Percentiles rank a stretch among this genome's conserved stretches.
These are phyloP conservation scores for Hawksworthiomyces lignivorus DNA, from an alignment of 2,329 filamentous ascomycete genomes.

Conservation along the genomic window DNA sequence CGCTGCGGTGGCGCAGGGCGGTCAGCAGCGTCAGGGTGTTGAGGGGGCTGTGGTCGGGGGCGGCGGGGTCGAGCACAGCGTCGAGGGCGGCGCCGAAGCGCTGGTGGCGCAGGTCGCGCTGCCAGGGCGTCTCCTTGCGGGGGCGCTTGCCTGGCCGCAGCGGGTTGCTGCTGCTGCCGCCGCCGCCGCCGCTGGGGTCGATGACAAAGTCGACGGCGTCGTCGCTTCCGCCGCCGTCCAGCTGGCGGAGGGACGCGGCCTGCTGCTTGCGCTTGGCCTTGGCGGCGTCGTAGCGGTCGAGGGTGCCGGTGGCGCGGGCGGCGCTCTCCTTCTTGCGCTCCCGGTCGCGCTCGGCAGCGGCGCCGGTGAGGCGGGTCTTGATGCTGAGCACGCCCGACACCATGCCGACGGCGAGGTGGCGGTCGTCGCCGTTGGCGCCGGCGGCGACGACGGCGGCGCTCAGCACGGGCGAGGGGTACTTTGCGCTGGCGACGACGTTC, in stretches of 20 bases:
- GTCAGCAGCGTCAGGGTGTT: slow-evolving; percentile 69
- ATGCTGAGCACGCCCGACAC: slow-evolving; percentile 70
- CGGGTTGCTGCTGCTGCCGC: slow-evolving; percentile 17
- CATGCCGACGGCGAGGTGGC: slow-evolving; percentile 91
- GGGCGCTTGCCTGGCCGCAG: slow-evolving; percentile 41
- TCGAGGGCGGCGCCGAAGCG: slow-evolving; percentile 74
- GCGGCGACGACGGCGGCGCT: slow-evolving; percentile 69
- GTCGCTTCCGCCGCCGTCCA: slow-evolving; percentile 57
- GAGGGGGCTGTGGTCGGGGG: slow-evolving; percentile 49
- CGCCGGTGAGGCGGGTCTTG: slow-evolving; percentile 17
- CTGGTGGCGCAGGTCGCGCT: slow-evolving; percentile 69
- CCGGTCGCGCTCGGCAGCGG: slow-evolving; percentile 11
- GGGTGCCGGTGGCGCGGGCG: slow-evolving; percentile 65
- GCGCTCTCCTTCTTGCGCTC: slow-evolving; percentile 51
- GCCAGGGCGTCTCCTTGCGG: slow-evolving; percentile 65
- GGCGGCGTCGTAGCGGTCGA: slow-evolving; percentile 69
- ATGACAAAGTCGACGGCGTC: slow-evolving; percentile 70
- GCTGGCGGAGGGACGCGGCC: slow-evolving; percentile 38
- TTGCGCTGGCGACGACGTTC: slow-evolving; percentile 93
- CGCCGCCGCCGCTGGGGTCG: slow-evolving; percentile 28
- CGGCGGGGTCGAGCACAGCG: slow-evolving; percentile 54
- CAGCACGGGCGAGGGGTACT: slow-evolving; percentile 87
- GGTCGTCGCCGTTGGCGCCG: slow-evolving; percentile 66
- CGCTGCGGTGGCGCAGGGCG: slow-evolving; percentile 79
- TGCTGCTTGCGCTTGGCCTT: slow-evolving; percentile 60